Conservation (phyloP, 1,139 yeast species). For the Lodderomyces orthopsilosis region DNA sequence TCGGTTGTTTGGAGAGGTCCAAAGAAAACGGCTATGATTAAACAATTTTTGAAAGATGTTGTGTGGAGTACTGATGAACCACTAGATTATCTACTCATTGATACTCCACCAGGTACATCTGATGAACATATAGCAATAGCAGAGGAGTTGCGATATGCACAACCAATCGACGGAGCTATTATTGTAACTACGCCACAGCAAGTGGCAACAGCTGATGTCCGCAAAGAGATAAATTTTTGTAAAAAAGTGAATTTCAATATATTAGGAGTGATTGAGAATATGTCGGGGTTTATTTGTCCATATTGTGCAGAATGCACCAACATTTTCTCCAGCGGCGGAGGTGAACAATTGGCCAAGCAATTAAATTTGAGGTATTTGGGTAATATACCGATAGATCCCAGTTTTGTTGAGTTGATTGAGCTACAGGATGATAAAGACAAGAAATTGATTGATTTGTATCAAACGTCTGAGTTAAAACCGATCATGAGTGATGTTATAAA, state of each 20-base stretch:
- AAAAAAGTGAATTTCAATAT: slow-evolving; percentile 42
- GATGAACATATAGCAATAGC: slow-evolving; percentile 98
- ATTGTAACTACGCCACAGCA: slow-evolving; percentile 51
- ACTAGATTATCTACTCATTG: slow-evolving; percentile 81
- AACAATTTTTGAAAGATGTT: slow-evolving; percentile 88
- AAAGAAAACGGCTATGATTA: slow-evolving; percentile 94
- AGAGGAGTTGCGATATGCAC: slow-evolving; percentile 69
- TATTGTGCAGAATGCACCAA: slow-evolving; percentile 89
- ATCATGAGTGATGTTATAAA: slow-evolving; percentile 53
- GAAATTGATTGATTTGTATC: slow-evolving; percentile 36
- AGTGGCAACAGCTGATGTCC: slow-evolving; percentile 55
- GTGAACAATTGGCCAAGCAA: slow-evolving; percentile 61
- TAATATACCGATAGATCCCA: slow-evolving; percentile 88
- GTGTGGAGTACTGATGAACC: slow-evolving; percentile 59
- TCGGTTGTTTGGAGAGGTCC: slow-evolving; percentile 99
- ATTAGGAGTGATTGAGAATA: slow-evolving; percentile 45
- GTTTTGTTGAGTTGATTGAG: slow-evolving; percentile 82
- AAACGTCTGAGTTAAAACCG: slow-evolving; percentile 37
- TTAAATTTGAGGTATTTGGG: slow-evolving; percentile 72
- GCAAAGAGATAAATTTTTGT: slow-evolving; percentile 50
- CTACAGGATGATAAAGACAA: slow-evolving; percentile 30
- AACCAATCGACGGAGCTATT: slow-evolving; percentile 47
- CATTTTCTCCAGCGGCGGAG: slow-evolving; percentile 95
- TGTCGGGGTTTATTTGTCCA: slow-evolving; percentile 57
- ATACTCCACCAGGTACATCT: slow-evolving; percentile 98